Evolutionary conservation across 805 yeast species (phyloP), one percentile per base, ranked within the genome.

Genomic region (Metschnikowia hibisci): DNA sequence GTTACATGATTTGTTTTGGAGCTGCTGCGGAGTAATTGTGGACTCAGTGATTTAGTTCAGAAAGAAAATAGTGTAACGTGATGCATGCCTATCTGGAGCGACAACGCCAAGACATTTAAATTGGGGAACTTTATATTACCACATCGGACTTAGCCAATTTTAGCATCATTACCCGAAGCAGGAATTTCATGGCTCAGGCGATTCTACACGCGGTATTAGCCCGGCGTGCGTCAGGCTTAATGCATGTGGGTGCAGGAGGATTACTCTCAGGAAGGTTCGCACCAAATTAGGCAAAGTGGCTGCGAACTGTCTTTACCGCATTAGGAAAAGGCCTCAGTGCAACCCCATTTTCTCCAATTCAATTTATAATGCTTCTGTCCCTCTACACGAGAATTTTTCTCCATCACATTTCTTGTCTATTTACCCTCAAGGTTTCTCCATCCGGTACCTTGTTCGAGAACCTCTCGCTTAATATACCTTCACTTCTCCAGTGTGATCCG

Each of bases 301-400:
- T 50, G 54, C 54, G 51, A 50, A 50, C 46, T 18, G 40, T 16
- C 39, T 37, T 50, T 48, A 32, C 54, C 50, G 41, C 20, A 48
- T 43, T 33, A 36, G 51, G 54, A 42, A 48, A 42, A 41, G 33
- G n/a, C 10, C 25, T 22, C n/a, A 18, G 23, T 22, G 25, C 25
- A 23, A 25, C 30, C 29, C 31, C 26, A 15, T 32, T 22, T 22
- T 14, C 27, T 6, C 20, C 27, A 15, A 12, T 30, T 22, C 32
- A 16, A 45, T 43, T 45, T 47, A 47, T 47, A 47, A 28, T 22
- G 33, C 34, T 20, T 14, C 23, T 11, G n/a, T 37, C 30, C 40
- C 40, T 3, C 9, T 4, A 14, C 6, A n/a, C 5, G n/a, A n/a
- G 6, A 16, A 16, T 28, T 16, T 27, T 35, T 14, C 39, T 27